phyloP scores from a whole-genome alignment of 2,329 filamentous ascomycete genomes.

The Cordyceps pruinosa region DNA sequence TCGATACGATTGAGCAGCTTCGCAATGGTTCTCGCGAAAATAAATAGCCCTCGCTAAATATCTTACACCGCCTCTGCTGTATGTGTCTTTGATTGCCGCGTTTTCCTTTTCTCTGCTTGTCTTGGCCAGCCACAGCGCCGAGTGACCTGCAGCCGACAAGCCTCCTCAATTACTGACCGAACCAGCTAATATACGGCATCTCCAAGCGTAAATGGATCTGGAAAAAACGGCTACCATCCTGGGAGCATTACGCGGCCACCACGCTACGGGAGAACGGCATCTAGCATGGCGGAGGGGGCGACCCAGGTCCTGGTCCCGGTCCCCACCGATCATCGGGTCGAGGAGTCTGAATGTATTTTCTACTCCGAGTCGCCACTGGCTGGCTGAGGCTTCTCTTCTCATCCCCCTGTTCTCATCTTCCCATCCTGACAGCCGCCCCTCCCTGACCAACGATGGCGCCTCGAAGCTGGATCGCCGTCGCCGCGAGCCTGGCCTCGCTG shows the following conservation, averaged over 20 bases:
- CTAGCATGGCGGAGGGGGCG: background rate
- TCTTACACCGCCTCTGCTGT: no score
- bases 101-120: no score
- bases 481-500: background rate
- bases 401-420: background rate
- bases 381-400: background rate
- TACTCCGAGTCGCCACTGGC: background rate
- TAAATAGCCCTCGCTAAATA: no score
- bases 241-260: constrained; percentile 5
- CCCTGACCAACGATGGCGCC: background rate
- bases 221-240: background rate
- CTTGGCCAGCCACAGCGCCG: no score
- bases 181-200: background rate
- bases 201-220: background rate
- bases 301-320: background rate
- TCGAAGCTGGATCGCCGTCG: background rate
- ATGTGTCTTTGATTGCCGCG: no score
- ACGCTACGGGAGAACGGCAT: constrained; percentile 5
- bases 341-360: background rate
- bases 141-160: no score
- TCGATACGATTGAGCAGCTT: no score
- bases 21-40: no score
- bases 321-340: constrained; percentile 3
- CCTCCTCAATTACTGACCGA: no score
- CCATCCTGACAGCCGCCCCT: background rate